Evolutionary conservation across 768 basidiomycete genomes (phyloP).

Genomic region (Agaricus sinodeliciosus): DNA sequence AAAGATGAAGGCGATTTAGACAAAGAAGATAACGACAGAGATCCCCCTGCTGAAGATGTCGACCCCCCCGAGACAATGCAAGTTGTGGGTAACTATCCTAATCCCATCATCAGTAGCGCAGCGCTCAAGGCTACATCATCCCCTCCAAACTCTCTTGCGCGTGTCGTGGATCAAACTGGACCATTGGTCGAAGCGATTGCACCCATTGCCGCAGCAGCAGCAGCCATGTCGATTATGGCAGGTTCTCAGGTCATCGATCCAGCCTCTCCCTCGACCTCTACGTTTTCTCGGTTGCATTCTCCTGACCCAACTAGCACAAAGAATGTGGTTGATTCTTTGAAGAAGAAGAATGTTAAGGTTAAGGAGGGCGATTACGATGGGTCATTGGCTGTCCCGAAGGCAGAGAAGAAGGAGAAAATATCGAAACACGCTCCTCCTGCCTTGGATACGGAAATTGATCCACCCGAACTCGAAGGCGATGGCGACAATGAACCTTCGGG

Average conservation of each 20-base stretch:
- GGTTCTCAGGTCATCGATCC: constrained; percentile 32
- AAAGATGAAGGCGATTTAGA: constrained; percentile 16
- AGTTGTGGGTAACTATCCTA: background rate
- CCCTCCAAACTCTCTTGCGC: constrained; percentile 16
- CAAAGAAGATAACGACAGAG: background rate
- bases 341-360: constrained; percentile 8
- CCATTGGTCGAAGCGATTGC: constrained; percentile 21
- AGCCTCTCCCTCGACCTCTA: constrained; percentile 27
- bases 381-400: constrained; percentile 3
- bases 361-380: constrained; percentile 20
- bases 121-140: constrained; percentile 14
- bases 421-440: constrained; percentile 12
- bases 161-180: constrained; percentile 26
- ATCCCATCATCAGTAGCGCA: constrained; percentile 5
- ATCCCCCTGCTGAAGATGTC: background rate
- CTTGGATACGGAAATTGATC: constrained; percentile 23
- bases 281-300: constrained; percentile 37
- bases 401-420: constrained; percentile 6
- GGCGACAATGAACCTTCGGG: constrained; percentile 12
- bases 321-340: background rate
- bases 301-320: constrained; percentile 20
- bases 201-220: constrained; percentile 28
- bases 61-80: background rate
- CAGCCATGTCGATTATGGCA: constrained; percentile 45
- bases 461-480: constrained; percentile 17